Evolutionary conservation across 1,284 basidiomycete genomes (phyloP), one percentile per base, ranked within the genome.

Genomic region (Erythrobasidium hasegawianum): DNA sequence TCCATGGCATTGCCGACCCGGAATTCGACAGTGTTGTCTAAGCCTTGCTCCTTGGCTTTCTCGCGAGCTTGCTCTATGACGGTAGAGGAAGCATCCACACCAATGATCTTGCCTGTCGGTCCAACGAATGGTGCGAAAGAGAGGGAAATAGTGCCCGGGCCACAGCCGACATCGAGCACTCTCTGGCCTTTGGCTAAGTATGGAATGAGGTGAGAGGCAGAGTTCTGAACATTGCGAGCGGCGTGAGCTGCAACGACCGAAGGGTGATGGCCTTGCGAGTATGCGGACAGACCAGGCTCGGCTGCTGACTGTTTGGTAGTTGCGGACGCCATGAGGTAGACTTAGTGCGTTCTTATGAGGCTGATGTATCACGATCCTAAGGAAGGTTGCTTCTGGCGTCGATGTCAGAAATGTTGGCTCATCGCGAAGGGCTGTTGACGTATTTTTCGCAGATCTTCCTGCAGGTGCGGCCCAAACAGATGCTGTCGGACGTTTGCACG

Each of bases 101-200:
- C 72, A 8, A 61, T 57, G 1, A 71, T 69, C 2, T 40, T 20
- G 1, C 69, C 71, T 7, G 59, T 13, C 13, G 55, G 54, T 9
- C 54, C 52, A 18, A 70, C 67, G n/a, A 47, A 43, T 4, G 49
- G 4, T 2, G 67, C 69, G 24, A 74, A 61, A 2, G 57, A 60
- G 18, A 38, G n/a, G 14, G 72, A 70, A 57, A 74, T 74, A 9
- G 68, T 70, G 2, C 71, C 72, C 1, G 72, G 72, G 10, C 72
- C 72, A 57, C 72, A 74, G 26, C 72, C 72, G 14, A 72, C 56
- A 57, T 68, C 59, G 7, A 64, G 61, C 18, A 64, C 29, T 9
- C 43, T 24, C 53, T 43, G 39, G n/a, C 61, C 61, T 9, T 41
- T 40, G 26, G 55, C 47, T 13, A 64, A n/a, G 26, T 64, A 22